Conservation (phyloP, 495 filamentous ascomycete species). For the Articulospora tetracladia region DNA sequence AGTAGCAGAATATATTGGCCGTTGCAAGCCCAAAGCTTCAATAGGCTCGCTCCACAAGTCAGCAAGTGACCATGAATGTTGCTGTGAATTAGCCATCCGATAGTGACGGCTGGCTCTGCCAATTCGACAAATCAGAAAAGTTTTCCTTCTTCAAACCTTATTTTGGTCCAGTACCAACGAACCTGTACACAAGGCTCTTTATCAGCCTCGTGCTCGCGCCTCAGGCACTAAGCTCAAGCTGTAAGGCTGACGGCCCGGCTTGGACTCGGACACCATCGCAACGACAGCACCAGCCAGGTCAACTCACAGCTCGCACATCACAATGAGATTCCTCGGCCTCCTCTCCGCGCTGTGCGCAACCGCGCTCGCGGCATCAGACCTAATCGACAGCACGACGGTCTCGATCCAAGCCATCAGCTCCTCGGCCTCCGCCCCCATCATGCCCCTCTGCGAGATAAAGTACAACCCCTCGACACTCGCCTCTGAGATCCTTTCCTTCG, state of each 20-base stretch:
- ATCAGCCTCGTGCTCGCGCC: slow-evolving; percentile 9
- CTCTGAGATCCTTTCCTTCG: slow-evolving; percentile 39
- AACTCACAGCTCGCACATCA: background rate
- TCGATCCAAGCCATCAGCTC: slow-evolving; percentile 29
- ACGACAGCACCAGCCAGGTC: background rate
- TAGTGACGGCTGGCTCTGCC: no score
- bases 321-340: slow-evolving; percentile 14
- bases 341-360: slow-evolving; percentile 13
- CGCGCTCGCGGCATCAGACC: slow-evolving; percentile 8
- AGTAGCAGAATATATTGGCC: background rate
- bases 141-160: no score
- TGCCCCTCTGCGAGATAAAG: slow-evolving; percentile 43
- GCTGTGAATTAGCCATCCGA: background rate
- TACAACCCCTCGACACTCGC: slow-evolving; percentile 34
- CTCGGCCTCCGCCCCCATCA: slow-evolving; percentile 26
- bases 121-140: no score
- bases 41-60: background rate
- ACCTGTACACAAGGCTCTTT: background rate
- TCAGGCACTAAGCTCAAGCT: background rate
- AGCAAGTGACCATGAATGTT: background rate
- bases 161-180: no score
- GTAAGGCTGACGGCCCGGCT: slow-evolving; percentile 7
- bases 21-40: no score
- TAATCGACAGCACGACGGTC: slow-evolving; percentile 20
- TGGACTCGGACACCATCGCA: background rate